These are phyloP conservation scores for Alternaria rosae DNA, from an alignment of 2,329 filamentous ascomycete species.

Conservation along the genomic window DNA sequence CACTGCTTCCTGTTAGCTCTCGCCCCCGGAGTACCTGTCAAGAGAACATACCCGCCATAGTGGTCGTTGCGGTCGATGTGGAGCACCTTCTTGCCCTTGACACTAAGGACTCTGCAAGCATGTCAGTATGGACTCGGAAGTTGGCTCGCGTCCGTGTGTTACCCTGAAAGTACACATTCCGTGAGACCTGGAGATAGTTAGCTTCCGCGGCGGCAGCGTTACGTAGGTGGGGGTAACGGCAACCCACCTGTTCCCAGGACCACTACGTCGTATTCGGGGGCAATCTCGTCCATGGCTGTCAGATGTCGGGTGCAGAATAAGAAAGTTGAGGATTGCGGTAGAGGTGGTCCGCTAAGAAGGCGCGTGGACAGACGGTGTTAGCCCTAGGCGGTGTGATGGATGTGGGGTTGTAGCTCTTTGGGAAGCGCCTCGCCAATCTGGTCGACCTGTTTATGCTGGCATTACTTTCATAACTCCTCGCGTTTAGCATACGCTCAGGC, in stretches of 20 bases:
- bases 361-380: conserved; percentile 22
- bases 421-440: conserved; percentile 33
- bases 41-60: conserved; percentile 83
- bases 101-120: conserved; percentile 79
- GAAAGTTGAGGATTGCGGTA: conserved; percentile 29
- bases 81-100: conserved; percentile 98
- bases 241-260: conserved; percentile 92
- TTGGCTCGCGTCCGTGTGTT: conserved; percentile 41
- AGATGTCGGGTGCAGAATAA: conserved; percentile 17
- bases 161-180: conserved; percentile 99
- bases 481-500: conserved; percentile 10
- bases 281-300: conserved; percentile 90
- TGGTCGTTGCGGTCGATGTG: conserved; percentile 99
- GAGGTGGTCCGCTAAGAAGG: conserved; percentile 30
- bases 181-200: conserved; percentile 75
- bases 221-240: conserved; percentile 52
- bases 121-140: conserved; percentile 21
- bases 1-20: conserved; percentile 61
- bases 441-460: conserved; percentile 15
- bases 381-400: conserved; percentile 35
- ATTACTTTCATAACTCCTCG: conserved; percentile 19
- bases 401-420: conserved; percentile 40
- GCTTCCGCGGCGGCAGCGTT: conserved; percentile 20
- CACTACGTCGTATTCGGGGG: conserved; percentile 97
- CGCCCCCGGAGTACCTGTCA: conserved; percentile 11